Evolutionary conservation across 2,329 filamentous ascomycete genomes (phyloP), one percentile per base, ranked within the genome.

Genomic region (Epicoccum nigrum): DNA sequence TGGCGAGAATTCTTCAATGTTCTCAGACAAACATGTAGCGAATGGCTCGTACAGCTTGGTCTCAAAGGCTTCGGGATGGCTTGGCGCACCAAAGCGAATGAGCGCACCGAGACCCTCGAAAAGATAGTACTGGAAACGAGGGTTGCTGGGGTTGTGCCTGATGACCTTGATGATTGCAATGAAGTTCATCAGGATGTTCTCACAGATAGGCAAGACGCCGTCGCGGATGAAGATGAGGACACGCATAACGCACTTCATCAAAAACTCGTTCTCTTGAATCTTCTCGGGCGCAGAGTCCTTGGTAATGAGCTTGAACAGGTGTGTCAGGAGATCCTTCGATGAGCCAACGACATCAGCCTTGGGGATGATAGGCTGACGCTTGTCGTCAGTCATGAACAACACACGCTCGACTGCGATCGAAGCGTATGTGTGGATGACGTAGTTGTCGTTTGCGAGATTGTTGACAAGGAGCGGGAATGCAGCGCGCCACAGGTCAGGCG

Each of bases 181-280:
- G 52, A 99, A 83, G 71, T 95, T 92, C 44, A 85, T 83, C 45
- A 97, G 78, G n/a, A 96, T 85, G 60, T 82, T 83, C 62, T 96
- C 90, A 5, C 88, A 81, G 40, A 94, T 86, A 1, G 86, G 82
- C 2, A 86, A 76, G 12, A 93, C 85, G 21, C 86, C 89, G 39
- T 96, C 92, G 70, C 88, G 90, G 73, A 97, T 89, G 58, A 97
- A 92, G 59, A 99, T 92, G 54, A 99, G 80, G 11, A 99, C 93
- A 64, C 94, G 86, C 94, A 99, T 99, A 49, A 97, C 91, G 67
- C 94, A 99, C 65, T 92, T 90, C 92, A 99, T 97, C 68, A 99
- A 74, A 73, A 97, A 99, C 71, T 99, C 94, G 69, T 99, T 99
- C 75, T 99, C 94, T 70, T 99, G 94, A 55, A 99, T 86, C 80